Base-by-base conservation (phyloP, 108 stramenopile genomes). In the Cyclotella distinguenda region DNA sequence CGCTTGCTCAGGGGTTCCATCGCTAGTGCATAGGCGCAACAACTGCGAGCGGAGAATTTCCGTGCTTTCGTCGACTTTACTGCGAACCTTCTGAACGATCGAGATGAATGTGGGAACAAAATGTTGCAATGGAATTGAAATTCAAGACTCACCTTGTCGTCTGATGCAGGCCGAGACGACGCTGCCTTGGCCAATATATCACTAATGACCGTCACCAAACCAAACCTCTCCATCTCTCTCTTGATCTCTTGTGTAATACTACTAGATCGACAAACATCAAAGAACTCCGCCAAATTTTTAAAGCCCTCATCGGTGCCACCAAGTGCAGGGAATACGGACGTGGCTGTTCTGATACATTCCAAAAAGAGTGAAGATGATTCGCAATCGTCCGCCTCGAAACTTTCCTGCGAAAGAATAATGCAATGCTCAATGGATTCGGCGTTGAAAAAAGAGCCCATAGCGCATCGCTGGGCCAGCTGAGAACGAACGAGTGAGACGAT, bases 1-100 rank as follows among this genome's bases (percentile, higher is more conserved):
- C n/a, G 93, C 93, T 77, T 94, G 90, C 58, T 89, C 84, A 36
- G 87, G 83, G 23, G 85, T 83, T 34, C 87, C 87, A 58, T 86
- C 84, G 32, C 77, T 64, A 16, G 78, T 82, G 60, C 87, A 88
- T 33, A 82, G 45, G 27, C 83, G 53, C 31, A 84, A 34, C 19
- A 88, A 81, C 59, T 83, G 70, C 27, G 64, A 49, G 12, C 73
- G 68, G 12, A 85, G 58, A 19, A 62, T 67, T 18, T 52, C 55
- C 33, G 39, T 70, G 49, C 42, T 63, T 16, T 74, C 40, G 15
- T 61, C 62, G 7, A 68, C 66, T 45, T 78, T 53, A 27, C 71
- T 72, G 15, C 52, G 34, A 45, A 9, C 35, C 26, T 26, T 59
- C 10, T 48, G 19, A 11, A 21, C 2, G 22, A 19, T 10, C 8